Conservation (phyloP, 1,284 basidiomycete genomes). For the Coniferiporia sulphurascens region DNA sequence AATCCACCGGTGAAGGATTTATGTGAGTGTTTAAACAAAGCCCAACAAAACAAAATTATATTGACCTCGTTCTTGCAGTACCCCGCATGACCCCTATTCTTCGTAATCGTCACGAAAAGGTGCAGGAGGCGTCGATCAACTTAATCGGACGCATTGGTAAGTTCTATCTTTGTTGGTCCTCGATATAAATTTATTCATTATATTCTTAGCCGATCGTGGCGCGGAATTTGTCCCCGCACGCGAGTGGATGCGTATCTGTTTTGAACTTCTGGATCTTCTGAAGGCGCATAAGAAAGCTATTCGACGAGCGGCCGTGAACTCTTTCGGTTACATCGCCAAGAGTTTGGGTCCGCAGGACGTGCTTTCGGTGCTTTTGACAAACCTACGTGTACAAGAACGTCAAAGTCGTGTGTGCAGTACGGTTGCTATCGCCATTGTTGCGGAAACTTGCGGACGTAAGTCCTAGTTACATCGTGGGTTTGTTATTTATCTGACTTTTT, state of each 20-base stretch:
- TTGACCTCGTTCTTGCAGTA: slow-evolving; percentile 43
- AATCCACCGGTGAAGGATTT: slow-evolving; percentile 99
- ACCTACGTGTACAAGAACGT: slow-evolving; percentile 96
- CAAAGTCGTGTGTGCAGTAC: slow-evolving; percentile 99
- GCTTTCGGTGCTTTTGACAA: slow-evolving; percentile 92
- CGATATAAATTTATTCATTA: slow-evolving; percentile 12
- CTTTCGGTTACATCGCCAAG: slow-evolving; percentile 99
- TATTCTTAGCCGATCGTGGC: slow-evolving; percentile 82
- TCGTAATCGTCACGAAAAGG: slow-evolving; percentile 98
- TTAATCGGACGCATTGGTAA: slow-evolving; percentile 94
- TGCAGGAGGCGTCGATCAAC: slow-evolving; percentile 99
- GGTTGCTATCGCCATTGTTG: slow-evolving; percentile 96
- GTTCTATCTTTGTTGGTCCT: slow-evolving; percentile 24
- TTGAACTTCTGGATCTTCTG: slow-evolving; percentile 93
- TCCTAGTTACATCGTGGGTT: slow-evolving; percentile 22
- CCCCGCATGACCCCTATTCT: slow-evolving; percentile 99
- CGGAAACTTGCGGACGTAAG: slow-evolving; percentile 94
- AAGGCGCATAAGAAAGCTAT: slow-evolving; percentile 99
- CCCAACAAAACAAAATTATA: slow-evolving; percentile 8
- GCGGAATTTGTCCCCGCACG: slow-evolving; percentile 97
- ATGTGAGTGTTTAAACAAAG: slow-evolving; percentile 48
- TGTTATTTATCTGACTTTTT: slow-evolving; percentile 9
- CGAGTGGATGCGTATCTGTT: slow-evolving; percentile 99
- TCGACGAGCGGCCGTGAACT: slow-evolving; percentile 97
- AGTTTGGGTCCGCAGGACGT: slow-evolving; percentile 99